A percentile compares a stretch with the other conserved stretches of the same genome.
Evolutionary conservation across 2,329 filamentous ascomycete genomes (phyloP).

Genomic region (Paraphaeosphaeria sporulosa): DNA sequence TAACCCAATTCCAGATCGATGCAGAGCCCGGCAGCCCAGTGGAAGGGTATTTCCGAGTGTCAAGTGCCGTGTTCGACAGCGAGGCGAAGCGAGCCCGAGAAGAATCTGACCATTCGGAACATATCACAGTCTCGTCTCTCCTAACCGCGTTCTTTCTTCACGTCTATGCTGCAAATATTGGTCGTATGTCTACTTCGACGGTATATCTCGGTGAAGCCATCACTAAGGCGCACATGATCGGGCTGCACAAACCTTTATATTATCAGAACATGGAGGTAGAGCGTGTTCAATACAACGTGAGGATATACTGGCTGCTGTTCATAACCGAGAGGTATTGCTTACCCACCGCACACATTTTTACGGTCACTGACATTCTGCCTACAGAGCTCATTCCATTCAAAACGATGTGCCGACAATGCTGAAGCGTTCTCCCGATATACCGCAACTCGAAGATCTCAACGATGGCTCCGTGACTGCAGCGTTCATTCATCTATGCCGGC

Average conservation of each 20-base stretch:
- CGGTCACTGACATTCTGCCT: background rate
- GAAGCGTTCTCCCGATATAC: constrained; percentile 39
- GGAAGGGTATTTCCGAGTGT: constrained; percentile 42
- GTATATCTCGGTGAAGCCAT: constrained; percentile 43
- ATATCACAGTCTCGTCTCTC: constrained; percentile 38
- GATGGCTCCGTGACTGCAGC: constrained; percentile 43
- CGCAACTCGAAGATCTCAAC: constrained; percentile 36
- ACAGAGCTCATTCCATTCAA: constrained; percentile 44
- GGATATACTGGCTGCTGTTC: constrained; percentile 48
- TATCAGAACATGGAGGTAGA: constrained; percentile 36
- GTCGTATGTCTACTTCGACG: constrained; percentile 45
- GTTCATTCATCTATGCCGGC: constrained; percentile 44
- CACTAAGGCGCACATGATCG: constrained; percentile 43
- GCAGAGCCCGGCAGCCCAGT: constrained; percentile 39
- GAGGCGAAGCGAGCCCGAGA: constrained; percentile 39
- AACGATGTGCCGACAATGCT: constrained; percentile 45
- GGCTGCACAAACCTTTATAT: constrained; percentile 36
- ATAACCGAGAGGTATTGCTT: constrained; percentile 38
- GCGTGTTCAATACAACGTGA: constrained; percentile 37
- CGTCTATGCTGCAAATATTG: constrained; percentile 45
- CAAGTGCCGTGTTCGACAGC: constrained; percentile 38
- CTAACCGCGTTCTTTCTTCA: constrained; percentile 45
- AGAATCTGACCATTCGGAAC: constrained; percentile 41
- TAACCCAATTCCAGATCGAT: constrained; percentile 46
- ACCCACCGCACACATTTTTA: background rate